phyloP scores from a whole-genome alignment of 2,329 filamentous ascomycete species.

The Diplodia intermedia region DNA sequence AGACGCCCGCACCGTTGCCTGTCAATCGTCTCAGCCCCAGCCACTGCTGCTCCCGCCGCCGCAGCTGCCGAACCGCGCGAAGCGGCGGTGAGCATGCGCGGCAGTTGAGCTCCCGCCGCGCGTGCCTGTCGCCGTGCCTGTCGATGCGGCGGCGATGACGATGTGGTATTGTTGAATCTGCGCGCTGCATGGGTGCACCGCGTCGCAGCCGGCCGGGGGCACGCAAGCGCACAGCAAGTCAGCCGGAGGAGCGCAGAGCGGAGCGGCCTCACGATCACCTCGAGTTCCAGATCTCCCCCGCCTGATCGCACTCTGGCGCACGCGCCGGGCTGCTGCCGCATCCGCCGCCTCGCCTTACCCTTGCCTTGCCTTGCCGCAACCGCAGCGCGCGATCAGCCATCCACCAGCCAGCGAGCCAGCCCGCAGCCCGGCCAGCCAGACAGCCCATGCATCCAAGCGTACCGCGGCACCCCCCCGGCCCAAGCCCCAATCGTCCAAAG shows the following conservation, averaged over 20 bases:
- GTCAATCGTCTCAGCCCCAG: not conserved
- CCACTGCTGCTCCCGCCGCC: not conserved
- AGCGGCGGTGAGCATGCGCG: slow-evolving; percentile 25
- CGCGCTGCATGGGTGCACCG: slow-evolving; percentile 22
- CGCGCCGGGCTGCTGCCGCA: slow-evolving; percentile 20
- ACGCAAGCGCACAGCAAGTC: slow-evolving; percentile 3
- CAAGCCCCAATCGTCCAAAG: slow-evolving; percentile 20
- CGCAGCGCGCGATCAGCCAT: slow-evolving; percentile 21
- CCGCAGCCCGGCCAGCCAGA: not conserved
- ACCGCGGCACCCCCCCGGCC: slow-evolving; percentile 6
- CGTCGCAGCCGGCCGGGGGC: slow-evolving; percentile 14
- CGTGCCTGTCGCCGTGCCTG: not conserved
- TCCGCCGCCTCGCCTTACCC: slow-evolving; percentile 23
- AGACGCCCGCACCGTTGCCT: not conserved
- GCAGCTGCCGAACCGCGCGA: slow-evolving; percentile 21
- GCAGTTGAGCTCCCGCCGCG: slow-evolving; percentile 11
- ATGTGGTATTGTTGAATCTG: slow-evolving; percentile 5
- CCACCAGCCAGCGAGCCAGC: not conserved
- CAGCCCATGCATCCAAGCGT: slow-evolving; percentile 7
- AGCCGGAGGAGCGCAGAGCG: slow-evolving; percentile 15
- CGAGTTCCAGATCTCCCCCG: slow-evolving; percentile 23
- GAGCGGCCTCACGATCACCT: slow-evolving; percentile 25
- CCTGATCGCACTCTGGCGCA: slow-evolving; percentile 19
- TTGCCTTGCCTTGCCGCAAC: slow-evolving; percentile 24
- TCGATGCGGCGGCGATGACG: not conserved